These are phyloP conservation scores for Carex myosuroides DNA, from an alignment of 176 grass and related monocot genomes.

Conservation along the genomic window DNA sequence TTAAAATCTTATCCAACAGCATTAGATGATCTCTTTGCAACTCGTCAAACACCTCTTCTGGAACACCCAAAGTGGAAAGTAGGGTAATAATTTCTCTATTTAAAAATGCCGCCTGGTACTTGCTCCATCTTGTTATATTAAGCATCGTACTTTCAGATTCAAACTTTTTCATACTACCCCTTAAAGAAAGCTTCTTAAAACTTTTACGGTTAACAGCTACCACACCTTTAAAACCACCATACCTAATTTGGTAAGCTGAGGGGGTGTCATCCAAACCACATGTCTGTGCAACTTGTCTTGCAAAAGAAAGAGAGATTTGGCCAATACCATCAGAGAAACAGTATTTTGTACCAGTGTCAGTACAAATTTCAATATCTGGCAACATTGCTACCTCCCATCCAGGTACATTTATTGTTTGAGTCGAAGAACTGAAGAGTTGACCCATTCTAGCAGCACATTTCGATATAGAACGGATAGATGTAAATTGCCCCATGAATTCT, in stretches of 20 bases:
- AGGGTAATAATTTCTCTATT: slow-evolving; percentile 90
- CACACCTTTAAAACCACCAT: slow-evolving; percentile 90
- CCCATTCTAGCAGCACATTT: slow-evolving; percentile 99
- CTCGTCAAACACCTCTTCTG: slow-evolving; percentile 65
- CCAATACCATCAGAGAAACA: slow-evolving; percentile 97
- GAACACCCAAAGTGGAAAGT: slow-evolving; percentile 78
- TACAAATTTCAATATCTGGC: slow-evolving; percentile 76
- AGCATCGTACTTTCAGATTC: slow-evolving; percentile 76
- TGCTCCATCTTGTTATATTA: slow-evolving; percentile 74
- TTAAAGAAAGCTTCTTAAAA: slow-evolving; percentile 52
- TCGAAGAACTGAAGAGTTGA: slow-evolving; percentile 88
- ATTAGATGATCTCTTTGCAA: slow-evolving; percentile 70
- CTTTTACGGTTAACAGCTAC: slow-evolving; percentile 58
- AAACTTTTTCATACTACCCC: slow-evolving; percentile 93
- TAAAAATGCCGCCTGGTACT: slow-evolving; percentile 67
- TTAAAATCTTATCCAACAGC: slow-evolving; percentile 66
- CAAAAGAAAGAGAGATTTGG: slow-evolving; percentile 60
- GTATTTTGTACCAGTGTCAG: slow-evolving; percentile 50
- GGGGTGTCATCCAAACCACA: slow-evolving; percentile 58
- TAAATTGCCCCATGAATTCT: slow-evolving; percentile 89
- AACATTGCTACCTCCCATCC: slow-evolving; percentile 45
- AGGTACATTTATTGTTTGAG: slow-evolving; percentile 48
- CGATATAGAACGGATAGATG: slow-evolving; percentile 62
- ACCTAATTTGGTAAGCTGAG: slow-evolving; percentile 97
- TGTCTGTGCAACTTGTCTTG: slow-evolving; percentile 41